phyloP scores from a whole-genome alignment of 306 rosid genomes.

The Castanea mollissima region DNA sequence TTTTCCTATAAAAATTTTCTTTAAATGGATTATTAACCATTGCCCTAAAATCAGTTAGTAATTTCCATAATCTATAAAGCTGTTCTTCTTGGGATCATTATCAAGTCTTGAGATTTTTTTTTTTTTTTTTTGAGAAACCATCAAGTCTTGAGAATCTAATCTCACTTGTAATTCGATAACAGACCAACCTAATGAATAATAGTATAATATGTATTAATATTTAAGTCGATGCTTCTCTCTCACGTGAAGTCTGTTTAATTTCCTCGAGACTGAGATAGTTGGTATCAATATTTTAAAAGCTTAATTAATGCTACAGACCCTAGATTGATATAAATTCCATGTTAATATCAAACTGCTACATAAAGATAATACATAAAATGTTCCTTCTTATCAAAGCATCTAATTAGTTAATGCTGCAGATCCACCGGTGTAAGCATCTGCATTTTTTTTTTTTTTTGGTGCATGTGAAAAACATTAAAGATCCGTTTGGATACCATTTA shows the following conservation, averaged over 20 bases:
- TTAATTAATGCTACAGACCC: not conserved
- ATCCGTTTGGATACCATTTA: no score
- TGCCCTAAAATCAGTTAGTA: no score
- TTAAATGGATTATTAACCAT: no score
- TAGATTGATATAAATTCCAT: not conserved
- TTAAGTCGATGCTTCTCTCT: not conserved
- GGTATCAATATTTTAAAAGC: not conserved
- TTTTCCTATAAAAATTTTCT: no score
- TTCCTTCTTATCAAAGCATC: constrained; percentile 10
- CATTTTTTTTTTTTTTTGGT: not conserved
- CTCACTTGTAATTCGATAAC: not conserved
- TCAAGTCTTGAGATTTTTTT: not conserved
- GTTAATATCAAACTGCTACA: not conserved
- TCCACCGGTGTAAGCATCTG: constrained; percentile 29
- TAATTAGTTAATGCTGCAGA: constrained; percentile 22
- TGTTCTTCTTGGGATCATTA: not conserved
- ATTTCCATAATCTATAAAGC: not conserved
- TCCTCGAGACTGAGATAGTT: not conserved
- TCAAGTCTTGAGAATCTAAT: not conserved
- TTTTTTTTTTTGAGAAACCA: no score
- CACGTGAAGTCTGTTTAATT: not conserved
- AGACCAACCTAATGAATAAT: no score
- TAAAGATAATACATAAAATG: not conserved
- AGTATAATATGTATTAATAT: no score
- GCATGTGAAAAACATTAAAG: not conserved